These are phyloP conservation scores for Crithidia bombi DNA, from an alignment of 208 protist species.

Conservation along the genomic window DNA sequence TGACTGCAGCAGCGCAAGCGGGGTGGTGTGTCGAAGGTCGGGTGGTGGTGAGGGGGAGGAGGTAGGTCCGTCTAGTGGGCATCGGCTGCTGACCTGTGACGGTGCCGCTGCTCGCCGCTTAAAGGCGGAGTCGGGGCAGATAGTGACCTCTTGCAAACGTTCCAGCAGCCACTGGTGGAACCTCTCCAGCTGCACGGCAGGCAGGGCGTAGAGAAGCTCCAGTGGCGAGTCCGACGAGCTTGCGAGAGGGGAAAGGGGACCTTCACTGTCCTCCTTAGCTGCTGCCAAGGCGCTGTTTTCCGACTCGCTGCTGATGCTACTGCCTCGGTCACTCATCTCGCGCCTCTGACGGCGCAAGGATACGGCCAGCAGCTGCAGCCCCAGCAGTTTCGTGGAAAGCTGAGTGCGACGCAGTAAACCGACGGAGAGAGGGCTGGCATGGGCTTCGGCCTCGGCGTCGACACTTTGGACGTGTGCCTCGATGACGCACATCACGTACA, in stretches of 20 bases:
- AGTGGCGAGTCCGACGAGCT: not conserved
- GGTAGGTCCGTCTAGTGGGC: not conserved
- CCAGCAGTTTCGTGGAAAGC: conserved; percentile 30
- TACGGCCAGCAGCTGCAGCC: conserved; percentile 18
- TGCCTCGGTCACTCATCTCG: not conserved
- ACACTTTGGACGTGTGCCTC: conserved; percentile 43
- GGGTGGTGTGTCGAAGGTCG: not conserved
- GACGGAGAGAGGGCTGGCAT: not conserved
- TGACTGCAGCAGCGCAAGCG: conserved; percentile 15
- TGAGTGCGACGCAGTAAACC: conserved; percentile 15
- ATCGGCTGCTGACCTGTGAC: not conserved
- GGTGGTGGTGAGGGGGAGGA: not conserved
- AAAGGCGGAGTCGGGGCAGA: not conserved
- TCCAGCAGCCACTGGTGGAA: conserved; percentile 3
- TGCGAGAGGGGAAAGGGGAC: not conserved
- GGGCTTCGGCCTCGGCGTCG: not conserved
- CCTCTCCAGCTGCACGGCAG: not conserved
- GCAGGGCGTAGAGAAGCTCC: not conserved
- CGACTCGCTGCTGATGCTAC: conserved; percentile 14
- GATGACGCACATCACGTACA: conserved; percentile 34
- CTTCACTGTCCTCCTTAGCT: not conserved
- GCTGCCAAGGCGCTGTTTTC: too few relatives aligned
- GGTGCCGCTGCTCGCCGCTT: too few relatives aligned
- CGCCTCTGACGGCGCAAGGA: conserved; percentile 15
- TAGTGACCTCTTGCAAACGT: not conserved